Percentiles rank a stretch among this genome's conserved stretches.
Conservation (phyloP, 2,329 filamentous ascomycete genomes). For the Ophiosphaerella herpotricha region DNA sequence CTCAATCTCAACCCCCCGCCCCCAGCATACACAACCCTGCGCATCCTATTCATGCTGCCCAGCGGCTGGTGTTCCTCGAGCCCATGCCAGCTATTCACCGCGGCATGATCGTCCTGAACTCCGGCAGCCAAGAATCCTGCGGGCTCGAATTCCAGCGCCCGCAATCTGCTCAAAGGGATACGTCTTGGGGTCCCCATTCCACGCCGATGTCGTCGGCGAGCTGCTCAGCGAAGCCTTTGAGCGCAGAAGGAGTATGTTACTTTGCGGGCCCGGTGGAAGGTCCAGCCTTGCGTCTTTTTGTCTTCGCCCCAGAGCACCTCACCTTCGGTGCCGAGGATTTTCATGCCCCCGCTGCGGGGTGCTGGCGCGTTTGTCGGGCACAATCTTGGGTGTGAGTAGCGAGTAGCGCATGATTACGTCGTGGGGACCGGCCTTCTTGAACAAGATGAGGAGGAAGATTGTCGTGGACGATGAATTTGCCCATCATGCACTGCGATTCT, state of each 20-base stretch:
- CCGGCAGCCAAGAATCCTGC: conserved; percentile 48
- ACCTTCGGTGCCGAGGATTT: conserved; percentile 55
- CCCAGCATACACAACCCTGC: conserved; percentile 49
- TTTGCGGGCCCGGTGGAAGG: conserved; percentile 22
- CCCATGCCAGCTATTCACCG: conserved; percentile 48
- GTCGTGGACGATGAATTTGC: conserved; percentile 49
- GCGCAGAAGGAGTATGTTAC: conserved; percentile 47
- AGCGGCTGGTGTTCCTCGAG: conserved; percentile 47
- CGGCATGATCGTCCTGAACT: conserved; percentile 47
- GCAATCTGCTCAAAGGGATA: conserved; percentile 56
- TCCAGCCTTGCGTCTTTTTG: conserved; percentile 50
- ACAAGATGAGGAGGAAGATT: conserved; percentile 52
- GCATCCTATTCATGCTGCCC: conserved; percentile 48
- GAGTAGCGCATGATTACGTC: conserved; percentile 37
- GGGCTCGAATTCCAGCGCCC: conserved; percentile 47
- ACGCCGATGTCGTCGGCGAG: conserved; percentile 43
- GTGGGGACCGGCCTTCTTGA: conserved; percentile 27
- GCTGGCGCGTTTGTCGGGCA: conserved; percentile 43
- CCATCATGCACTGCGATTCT: conserved; percentile 46
- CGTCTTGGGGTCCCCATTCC: conserved; percentile 52
- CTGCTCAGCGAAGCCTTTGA: conserved; percentile 53
- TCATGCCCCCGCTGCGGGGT: conserved; percentile 55
- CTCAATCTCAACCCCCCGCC: conserved; percentile 46
- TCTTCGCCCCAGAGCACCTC: conserved; percentile 37
- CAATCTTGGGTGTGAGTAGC: conserved; percentile 30